Evolutionary conservation across 805 yeast species (phyloP).

Genomic region (Starmerella floris): DNA sequence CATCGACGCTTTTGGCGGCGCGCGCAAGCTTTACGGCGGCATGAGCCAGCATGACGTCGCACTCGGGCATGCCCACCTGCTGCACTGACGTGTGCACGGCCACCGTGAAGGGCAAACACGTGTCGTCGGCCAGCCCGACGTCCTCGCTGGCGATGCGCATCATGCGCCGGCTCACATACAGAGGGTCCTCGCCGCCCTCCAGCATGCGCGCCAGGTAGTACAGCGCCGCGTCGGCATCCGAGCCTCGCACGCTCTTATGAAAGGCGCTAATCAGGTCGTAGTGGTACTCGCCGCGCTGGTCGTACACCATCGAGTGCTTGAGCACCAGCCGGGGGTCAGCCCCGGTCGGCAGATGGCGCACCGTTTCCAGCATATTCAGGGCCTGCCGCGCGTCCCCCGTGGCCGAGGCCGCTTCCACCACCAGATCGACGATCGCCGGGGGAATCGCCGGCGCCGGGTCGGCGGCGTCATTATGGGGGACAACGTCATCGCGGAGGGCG

Average conservation of each 20-base stretch:
- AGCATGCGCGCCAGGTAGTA: slow-evolving; percentile 82
- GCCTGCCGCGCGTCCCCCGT: slow-evolving; percentile 87
- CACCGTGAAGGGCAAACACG: slow-evolving; percentile 73
- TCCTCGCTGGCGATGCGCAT: slow-evolving; percentile 93
- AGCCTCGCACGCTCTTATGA: slow-evolving; percentile 84
- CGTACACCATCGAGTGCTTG: slow-evolving; percentile 51
- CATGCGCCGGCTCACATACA: slow-evolving; percentile 81
- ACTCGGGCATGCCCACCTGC: slow-evolving; percentile 90
- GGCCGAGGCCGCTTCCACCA: slow-evolving; percentile 45
- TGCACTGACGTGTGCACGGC: slow-evolving; percentile 78
- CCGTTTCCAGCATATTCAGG: slow-evolving; percentile 61
- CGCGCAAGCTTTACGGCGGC: slow-evolving; percentile 82
- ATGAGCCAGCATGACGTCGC: slow-evolving; percentile 76
- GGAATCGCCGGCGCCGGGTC: slow-evolving; percentile 39
- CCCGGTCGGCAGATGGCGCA: slow-evolving; percentile 18
- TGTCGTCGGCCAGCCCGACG: slow-evolving; percentile 71
- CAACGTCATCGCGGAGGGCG: too few relatives aligned
- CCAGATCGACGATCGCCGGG: slow-evolving; percentile 47
- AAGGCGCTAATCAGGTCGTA: slow-evolving; percentile 93
- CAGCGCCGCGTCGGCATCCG: slow-evolving; percentile 78
- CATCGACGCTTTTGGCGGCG: slow-evolving; percentile 74
- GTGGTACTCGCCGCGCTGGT: slow-evolving; percentile 79
- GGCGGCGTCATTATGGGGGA: too few relatives aligned
- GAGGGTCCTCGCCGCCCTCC: slow-evolving; percentile 85
- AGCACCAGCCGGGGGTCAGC: slow-evolving; percentile 29